Percentiles rank a stretch among this genome's conserved stretches.
Conservation (phyloP, 31 red algal species). For the Asparagopsis taxiformis region DNA sequence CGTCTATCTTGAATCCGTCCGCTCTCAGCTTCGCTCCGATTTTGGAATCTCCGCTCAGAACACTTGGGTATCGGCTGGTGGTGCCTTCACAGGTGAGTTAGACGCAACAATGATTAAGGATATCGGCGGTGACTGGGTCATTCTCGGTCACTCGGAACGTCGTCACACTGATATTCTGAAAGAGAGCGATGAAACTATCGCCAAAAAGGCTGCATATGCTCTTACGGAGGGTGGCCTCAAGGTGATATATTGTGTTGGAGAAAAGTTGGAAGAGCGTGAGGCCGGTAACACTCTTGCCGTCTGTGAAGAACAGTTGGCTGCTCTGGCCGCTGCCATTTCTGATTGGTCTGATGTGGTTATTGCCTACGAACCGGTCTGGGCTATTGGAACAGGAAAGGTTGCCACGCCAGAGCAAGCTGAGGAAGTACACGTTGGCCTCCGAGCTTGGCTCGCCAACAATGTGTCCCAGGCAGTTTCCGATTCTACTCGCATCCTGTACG, state of each 20-base stretch:
- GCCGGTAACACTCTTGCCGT: slow-evolving; percentile 65
- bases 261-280: slow-evolving; percentile 89
- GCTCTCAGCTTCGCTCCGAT: slow-evolving; percentile 56
- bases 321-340: slow-evolving; percentile 40
- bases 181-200: slow-evolving; percentile 77
- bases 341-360: slow-evolving; percentile 73
- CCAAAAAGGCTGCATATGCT: slow-evolving; percentile 74
- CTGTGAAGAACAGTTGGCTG: slow-evolving; percentile 71
- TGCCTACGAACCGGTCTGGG: slow-evolving; percentile 99
- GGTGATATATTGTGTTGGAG: slow-evolving; percentile 96
- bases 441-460: slow-evolving; percentile 61
- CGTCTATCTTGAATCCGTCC: slow-evolving; percentile 61
- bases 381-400: slow-evolving; percentile 97
- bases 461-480: slow-evolving; percentile 69
- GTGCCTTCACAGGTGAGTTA: slow-evolving; percentile 92
- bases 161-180: slow-evolving; percentile 62
- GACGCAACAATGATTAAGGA: slow-evolving; percentile 83
- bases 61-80: slow-evolving; percentile 70
- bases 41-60: slow-evolving; percentile 79
- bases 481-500: slow-evolving; percentile 79
- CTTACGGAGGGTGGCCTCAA: slow-evolving; percentile 41
- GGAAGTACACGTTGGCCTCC: slow-evolving; percentile 67
- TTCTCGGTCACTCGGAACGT: slow-evolving; percentile 92
- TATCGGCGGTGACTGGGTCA: slow-evolving; percentile 74
- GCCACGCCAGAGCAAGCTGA: slow-evolving; percentile 98